Percentiles rank a stretch among this genome's conserved stretches.
Conservation (phyloP, 2,329 filamentous ascomycete species). For the Ascochyta lentis region DNA sequence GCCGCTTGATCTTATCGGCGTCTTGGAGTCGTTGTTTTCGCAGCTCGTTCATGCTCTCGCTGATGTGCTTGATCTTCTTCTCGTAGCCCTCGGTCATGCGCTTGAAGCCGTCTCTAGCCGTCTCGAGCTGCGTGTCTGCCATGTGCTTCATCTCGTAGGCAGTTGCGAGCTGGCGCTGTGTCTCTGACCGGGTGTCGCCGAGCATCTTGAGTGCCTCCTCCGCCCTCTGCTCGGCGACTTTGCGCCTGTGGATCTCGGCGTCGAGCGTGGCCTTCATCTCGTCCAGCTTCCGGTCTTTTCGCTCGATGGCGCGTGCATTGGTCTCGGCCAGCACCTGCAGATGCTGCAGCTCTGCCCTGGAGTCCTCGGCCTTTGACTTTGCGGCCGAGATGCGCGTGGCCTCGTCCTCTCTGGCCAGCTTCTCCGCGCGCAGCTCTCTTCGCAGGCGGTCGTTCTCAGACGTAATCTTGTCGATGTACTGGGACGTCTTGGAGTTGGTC, state of each 20-base stretch:
- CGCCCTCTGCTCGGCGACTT: slow-evolving; percentile 66
- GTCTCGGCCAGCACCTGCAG: slow-evolving; percentile 73
- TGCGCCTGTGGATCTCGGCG: slow-evolving; percentile 67
- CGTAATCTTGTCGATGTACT: slow-evolving; percentile 76
- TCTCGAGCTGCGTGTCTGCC: slow-evolving; percentile 67
- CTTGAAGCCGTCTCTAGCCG: slow-evolving; percentile 76
- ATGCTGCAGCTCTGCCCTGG: slow-evolving; percentile 72
- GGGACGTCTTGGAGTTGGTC: slow-evolving; percentile 44
- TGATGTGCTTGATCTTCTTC: slow-evolving; percentile 59
- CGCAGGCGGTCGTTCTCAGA: slow-evolving; percentile 80
- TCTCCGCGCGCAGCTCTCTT: slow-evolving; percentile 63
- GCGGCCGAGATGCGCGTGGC: slow-evolving; percentile 70
- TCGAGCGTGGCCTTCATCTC: slow-evolving; percentile 70
- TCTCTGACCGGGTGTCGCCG: slow-evolving; percentile 66
- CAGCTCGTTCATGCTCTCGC: slow-evolving; percentile 51
- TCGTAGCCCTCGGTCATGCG: slow-evolving; percentile 62
- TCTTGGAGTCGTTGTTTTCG: slow-evolving; percentile 38
- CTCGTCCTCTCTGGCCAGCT: slow-evolving; percentile 68
- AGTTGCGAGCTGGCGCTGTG: slow-evolving; percentile 69
- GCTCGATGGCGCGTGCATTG: slow-evolving; percentile 72
- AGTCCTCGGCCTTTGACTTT: slow-evolving; percentile 74
- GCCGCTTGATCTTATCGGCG: slow-evolving; percentile 52
- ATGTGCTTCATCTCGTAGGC: slow-evolving; percentile 52
- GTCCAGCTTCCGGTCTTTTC: slow-evolving; percentile 78
- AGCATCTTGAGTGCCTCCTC: slow-evolving; percentile 67